These are phyloP conservation scores for Cyberlindnera veronae DNA, from an alignment of 805 yeast genomes.

Conservation along the genomic window DNA sequence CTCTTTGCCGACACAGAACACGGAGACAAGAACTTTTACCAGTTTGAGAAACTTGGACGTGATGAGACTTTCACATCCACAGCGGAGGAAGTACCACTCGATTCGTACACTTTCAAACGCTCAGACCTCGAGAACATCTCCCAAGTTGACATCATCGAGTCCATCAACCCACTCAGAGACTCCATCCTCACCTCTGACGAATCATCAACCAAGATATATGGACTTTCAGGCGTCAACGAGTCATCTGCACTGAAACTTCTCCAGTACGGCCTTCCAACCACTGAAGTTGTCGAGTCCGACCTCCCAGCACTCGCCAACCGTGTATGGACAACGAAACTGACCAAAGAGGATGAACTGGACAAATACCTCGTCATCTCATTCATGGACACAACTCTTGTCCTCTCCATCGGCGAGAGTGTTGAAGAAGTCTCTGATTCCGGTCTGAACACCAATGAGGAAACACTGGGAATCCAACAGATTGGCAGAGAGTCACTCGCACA, in stretches of 20 bases:
- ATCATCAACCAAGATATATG: conserved; percentile 37
- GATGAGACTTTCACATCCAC: conserved; percentile 38
- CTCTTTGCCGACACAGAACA: conserved; percentile 62
- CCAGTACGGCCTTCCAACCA: conserved; percentile 55
- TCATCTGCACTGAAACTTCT: conserved; percentile 45
- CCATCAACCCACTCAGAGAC: conserved; percentile 50
- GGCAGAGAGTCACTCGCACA: conserved; percentile 66
- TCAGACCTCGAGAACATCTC: conserved; percentile 51
- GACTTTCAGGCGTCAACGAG: conserved; percentile 41
- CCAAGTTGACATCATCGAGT: conserved; percentile 45
- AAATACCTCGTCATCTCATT: conserved; percentile 64
- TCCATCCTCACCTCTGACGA: conserved; percentile 33
- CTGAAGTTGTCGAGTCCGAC: conserved; percentile 68
- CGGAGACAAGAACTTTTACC: conserved; percentile 68
- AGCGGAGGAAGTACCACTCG: conserved; percentile 32
- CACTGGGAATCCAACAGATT: conserved; percentile 67
- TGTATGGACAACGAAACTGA: conserved; percentile 60
- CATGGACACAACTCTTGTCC: conserved; percentile 62
- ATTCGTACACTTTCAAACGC: conserved; percentile 27
- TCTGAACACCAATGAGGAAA: conserved; percentile 50
- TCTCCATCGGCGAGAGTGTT: conserved; percentile 76
- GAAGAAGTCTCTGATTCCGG: conserved; percentile 71
- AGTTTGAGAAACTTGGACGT: conserved; percentile 73
- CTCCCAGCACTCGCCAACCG: conserved; percentile 62
- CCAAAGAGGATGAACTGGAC: conserved; percentile 45